These are phyloP conservation scores for Adansonia grandidieri DNA, from an alignment of 441 rosid species.

Conservation along the genomic window DNA sequence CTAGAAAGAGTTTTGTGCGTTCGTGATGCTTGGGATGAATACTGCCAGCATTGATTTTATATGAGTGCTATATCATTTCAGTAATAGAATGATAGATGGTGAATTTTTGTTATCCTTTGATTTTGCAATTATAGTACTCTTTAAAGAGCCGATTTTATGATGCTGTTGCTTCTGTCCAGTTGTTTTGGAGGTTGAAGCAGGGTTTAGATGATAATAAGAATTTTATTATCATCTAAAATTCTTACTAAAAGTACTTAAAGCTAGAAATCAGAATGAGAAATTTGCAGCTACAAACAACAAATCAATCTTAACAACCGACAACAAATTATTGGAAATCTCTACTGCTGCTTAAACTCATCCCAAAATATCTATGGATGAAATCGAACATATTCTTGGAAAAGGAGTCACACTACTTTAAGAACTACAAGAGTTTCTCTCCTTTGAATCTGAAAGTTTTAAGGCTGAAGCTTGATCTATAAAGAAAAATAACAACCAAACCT, in stretches of 20 bases:
- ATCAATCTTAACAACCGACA: no score
- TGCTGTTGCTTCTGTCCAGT: not conserved
- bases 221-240: no score
- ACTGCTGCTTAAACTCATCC: slow-evolving; percentile 31
- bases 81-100: not conserved
- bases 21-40: not conserved
- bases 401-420: slow-evolving; percentile 13
- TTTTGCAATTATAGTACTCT: not conserved
- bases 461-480: slow-evolving; percentile 30
- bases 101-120: not conserved
- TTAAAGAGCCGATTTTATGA: not conserved
- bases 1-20: not conserved
- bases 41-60: not conserved
- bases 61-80: not conserved
- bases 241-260: no score
- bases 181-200: slow-evolving; percentile 10
- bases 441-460: slow-evolving; percentile 5
- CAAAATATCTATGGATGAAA: not conserved
- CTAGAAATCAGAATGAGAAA: not conserved
- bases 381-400: not conserved
- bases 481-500: slow-evolving; percentile 29
- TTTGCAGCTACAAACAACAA: slow-evolving; percentile 7
- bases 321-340: slow-evolving; percentile 9
- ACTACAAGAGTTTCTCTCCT: slow-evolving; percentile 1
- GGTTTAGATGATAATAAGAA: no score